Percentiles rank a stretch among this genome's conserved stretches.
These are phyloP conservation scores for Begonia peltatifolia DNA, from an alignment of 306 rosid genomes.

Conservation along the genomic window DNA sequence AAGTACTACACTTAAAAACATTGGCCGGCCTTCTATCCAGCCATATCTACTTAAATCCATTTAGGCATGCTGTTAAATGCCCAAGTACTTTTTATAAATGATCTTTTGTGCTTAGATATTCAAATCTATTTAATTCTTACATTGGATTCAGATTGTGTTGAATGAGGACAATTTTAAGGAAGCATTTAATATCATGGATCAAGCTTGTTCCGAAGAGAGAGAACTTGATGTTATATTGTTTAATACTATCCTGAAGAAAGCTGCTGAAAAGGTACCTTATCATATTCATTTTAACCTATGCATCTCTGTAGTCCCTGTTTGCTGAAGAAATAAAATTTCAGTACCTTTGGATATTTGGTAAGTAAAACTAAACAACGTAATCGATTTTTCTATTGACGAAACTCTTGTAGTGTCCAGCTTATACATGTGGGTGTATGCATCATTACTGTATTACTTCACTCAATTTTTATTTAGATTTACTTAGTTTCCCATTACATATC, in stretches of 20 bases:
- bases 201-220: constrained; percentile 37
- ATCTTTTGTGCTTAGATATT: background rate
- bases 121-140: constrained; percentile 4
- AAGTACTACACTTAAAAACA: too few species aligned
- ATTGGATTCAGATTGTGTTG: constrained; percentile 50
- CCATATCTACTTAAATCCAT: background rate
- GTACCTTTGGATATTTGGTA: too few species aligned
- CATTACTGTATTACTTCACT: too few species aligned
- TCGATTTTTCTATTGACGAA: too few species aligned
- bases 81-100: background rate
- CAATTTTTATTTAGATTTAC: too few species aligned
- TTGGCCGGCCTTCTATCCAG: too few species aligned
- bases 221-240: constrained; percentile 40
- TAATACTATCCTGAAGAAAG: constrained; percentile 47
- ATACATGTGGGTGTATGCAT: too few species aligned
- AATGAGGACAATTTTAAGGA: constrained; percentile 33
- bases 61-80: background rate
- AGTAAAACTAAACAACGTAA: too few species aligned
- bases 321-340: background rate
- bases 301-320: background rate
- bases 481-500: too few species aligned
- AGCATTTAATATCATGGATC: constrained; percentile 44
- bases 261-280: constrained; percentile 43
- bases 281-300: constrained; percentile 4
- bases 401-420: too few species aligned